These are phyloP conservation scores for Pyricularia grisea DNA, from an alignment of 2,329 filamentous ascomycete genomes.

Conservation along the genomic window DNA sequence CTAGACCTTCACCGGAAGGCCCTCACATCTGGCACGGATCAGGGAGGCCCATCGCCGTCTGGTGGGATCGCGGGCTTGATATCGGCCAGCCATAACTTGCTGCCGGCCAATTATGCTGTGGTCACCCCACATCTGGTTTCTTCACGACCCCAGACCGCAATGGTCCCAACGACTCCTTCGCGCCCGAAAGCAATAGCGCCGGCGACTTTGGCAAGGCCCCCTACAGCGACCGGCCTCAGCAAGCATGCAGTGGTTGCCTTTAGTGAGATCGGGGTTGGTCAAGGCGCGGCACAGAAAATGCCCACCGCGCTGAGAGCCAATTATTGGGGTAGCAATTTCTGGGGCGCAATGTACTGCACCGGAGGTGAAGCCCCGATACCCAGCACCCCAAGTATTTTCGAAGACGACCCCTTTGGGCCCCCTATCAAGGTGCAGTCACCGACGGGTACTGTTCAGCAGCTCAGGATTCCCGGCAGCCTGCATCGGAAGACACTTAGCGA, in stretches of 20 bases:
- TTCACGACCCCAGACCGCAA: constrained; percentile 1
- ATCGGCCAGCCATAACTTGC: constrained; percentile 69
- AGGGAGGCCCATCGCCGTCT: constrained; percentile 29
- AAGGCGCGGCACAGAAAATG: constrained; percentile 60
- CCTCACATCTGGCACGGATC: constrained; percentile 24
- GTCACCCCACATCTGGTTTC: constrained; percentile 10
- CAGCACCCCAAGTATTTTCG: constrained; percentile 11
- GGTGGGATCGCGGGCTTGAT: constrained; percentile 78
- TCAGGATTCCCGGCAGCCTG: constrained; percentile 12
- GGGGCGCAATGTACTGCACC: constrained; percentile 35
- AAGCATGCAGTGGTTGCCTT: constrained; percentile 75
- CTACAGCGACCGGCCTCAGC: constrained; percentile 76
- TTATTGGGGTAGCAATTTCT: constrained; percentile 83
- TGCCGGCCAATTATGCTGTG: constrained; percentile 38
- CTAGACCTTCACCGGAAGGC: constrained; percentile 81
- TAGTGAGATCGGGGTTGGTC: constrained; percentile 60
- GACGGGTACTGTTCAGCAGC: constrained; percentile 13
- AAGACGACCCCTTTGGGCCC: constrained; percentile 28
- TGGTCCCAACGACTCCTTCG: constrained; percentile 10
- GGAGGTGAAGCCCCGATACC: constrained; percentile 10
- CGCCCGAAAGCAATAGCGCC: constrained; percentile 64
- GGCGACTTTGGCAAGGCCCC: constrained; percentile 71
- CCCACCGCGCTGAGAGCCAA: constrained; percentile 86
- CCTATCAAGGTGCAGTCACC: constrained; percentile 18
- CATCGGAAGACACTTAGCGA: constrained; percentile 37